phyloP scores from a whole-genome alignment of 164 flowering plant species.

The Akebia trifoliata region DNA sequence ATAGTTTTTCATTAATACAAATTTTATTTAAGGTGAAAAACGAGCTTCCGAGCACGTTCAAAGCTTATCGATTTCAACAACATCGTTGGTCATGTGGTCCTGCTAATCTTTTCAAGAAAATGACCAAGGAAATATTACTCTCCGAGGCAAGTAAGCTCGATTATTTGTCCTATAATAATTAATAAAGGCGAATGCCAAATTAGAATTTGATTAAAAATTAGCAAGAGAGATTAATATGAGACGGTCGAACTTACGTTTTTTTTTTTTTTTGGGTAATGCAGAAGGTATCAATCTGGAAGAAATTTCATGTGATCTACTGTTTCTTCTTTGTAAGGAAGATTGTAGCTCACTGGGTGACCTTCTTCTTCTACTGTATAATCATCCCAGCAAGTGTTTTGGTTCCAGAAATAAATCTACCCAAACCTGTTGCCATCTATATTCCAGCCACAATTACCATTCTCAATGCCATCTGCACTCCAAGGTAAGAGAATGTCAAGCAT shows the following conservation, averaged over 20 bases:
- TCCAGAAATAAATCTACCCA: conserved; percentile 54
- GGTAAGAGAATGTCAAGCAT: conserved; percentile 23
- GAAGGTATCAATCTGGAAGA: conserved; percentile 65
- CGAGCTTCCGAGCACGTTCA: conserved; percentile 74
- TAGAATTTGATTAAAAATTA: no score
- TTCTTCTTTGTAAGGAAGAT: conserved; percentile 81
- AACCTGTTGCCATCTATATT: conserved; percentile 48
- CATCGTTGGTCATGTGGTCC: conserved; percentile 94
- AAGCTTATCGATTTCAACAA: conserved; percentile 70
- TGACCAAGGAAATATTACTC: conserved; percentile 49
- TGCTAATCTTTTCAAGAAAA: conserved; percentile 66
- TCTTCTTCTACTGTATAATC: conserved; percentile 65
- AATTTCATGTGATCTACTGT: conserved; percentile 49
- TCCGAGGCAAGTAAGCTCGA: conserved; percentile 29
- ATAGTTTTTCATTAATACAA: neutral
- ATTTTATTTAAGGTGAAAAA: conserved; percentile 47
- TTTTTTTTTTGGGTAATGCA: conserved; percentile 28
- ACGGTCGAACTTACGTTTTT: neutral
- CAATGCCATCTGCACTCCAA: conserved; percentile 55
- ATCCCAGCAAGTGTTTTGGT: conserved; percentile 50
- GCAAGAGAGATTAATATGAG: neutral
- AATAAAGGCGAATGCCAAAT: no score
- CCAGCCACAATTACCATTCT: conserved; percentile 60
- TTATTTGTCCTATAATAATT: no score
- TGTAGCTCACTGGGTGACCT: conserved; percentile 64